These are phyloP conservation scores for Elaphomyces granulatus DNA, from an alignment of 495 filamentous ascomycete genomes.

Conservation along the genomic window DNA sequence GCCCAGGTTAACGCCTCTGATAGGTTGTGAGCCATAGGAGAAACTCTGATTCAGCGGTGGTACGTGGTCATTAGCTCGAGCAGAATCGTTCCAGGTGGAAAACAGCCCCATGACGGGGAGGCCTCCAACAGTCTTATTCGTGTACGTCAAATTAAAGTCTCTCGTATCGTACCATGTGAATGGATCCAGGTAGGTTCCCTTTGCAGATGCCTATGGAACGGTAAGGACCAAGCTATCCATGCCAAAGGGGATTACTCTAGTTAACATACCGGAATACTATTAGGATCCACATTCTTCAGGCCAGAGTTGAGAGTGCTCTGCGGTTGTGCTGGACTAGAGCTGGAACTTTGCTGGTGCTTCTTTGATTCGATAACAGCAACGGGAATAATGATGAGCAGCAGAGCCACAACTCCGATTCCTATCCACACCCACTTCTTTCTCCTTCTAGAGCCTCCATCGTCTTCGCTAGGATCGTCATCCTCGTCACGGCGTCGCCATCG, in stretches of 20 bases:
- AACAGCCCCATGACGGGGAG: slow-evolving; percentile 83
- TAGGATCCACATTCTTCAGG: slow-evolving; percentile 42
- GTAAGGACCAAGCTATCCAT: neutral
- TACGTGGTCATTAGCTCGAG: slow-evolving; percentile 60
- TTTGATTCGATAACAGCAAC: slow-evolving; percentile 60
- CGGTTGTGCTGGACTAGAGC: slow-evolving; percentile 18
- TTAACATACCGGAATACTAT: slow-evolving; percentile 46
- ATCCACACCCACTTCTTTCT: slow-evolving; percentile 35
- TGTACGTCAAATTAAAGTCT: slow-evolving; percentile 93
- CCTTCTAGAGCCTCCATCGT: slow-evolving; percentile 4
- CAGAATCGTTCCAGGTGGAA: slow-evolving; percentile 74
- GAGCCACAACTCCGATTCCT: slow-evolving; percentile 29
- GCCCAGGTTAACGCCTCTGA: slow-evolving; percentile 83
- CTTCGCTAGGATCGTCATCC: neutral
- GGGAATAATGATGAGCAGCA: slow-evolving; percentile 54
- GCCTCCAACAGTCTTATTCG: slow-evolving; percentile 66
- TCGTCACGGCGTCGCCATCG: neutral
- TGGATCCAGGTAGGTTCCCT: slow-evolving; percentile 73
- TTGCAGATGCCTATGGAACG: slow-evolving; percentile 31
- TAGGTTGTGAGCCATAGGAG: slow-evolving; percentile 63
- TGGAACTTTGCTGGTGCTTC: slow-evolving; percentile 33
- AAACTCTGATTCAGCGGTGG: slow-evolving; percentile 56
- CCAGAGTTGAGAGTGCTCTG: slow-evolving; percentile 27
- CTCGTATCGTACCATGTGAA: slow-evolving; percentile 85
- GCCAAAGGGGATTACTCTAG: too few relatives aligned